These are phyloP conservation scores for Clarireedia monteithiana DNA, from an alignment of 2,329 filamentous ascomycete species.

Conservation along the genomic window DNA sequence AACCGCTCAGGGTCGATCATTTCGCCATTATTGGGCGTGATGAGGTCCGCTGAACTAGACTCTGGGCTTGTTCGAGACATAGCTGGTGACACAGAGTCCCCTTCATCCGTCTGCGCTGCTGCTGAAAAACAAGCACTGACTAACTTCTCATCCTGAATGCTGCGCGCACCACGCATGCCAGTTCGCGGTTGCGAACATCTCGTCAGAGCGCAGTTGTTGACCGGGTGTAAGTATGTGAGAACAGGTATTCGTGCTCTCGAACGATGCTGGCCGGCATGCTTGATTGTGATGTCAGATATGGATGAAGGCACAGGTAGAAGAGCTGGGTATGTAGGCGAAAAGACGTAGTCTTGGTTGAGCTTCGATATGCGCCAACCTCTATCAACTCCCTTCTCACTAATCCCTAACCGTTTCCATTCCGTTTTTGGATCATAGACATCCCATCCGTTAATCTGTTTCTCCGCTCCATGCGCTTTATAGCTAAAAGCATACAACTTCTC, in stretches of 20 bases:
- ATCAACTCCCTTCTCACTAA: slow-evolving; percentile 64
- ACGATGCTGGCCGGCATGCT: slow-evolving; percentile 84
- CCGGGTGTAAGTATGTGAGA: slow-evolving; percentile 86
- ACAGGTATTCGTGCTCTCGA: slow-evolving; percentile 84
- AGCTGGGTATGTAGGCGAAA: slow-evolving; percentile 87
- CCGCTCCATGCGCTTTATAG: slow-evolving; percentile 67
- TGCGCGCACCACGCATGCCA: slow-evolving; percentile 79
- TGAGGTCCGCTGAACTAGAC: slow-evolving; percentile 45
- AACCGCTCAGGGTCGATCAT: slow-evolving; percentile 54
- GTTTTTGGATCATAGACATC: slow-evolving; percentile 74
- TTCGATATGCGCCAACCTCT: slow-evolving; percentile 74
- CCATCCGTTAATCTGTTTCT: slow-evolving; percentile 74
- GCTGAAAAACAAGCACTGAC: slow-evolving; percentile 88
- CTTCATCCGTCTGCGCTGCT: slow-evolving; percentile 23
- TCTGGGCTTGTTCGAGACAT: slow-evolving; percentile 33
- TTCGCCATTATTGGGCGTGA: slow-evolving; percentile 32
- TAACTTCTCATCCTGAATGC: slow-evolving; percentile 91
- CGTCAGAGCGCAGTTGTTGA: slow-evolving; percentile 96
- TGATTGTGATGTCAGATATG: slow-evolving; percentile 95
- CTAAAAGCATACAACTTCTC: slow-evolving; percentile 89
- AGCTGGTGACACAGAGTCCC: slow-evolving; percentile 19
- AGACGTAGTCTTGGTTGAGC: slow-evolving; percentile 84
- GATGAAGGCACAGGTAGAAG: slow-evolving; percentile 75
- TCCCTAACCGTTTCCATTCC: slow-evolving; percentile 82
- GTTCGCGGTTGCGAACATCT: slow-evolving; percentile 88